Base-by-base conservation (phyloP, 2,329 filamentous ascomycete genomes). In the Aspergillus texensis region DNA sequence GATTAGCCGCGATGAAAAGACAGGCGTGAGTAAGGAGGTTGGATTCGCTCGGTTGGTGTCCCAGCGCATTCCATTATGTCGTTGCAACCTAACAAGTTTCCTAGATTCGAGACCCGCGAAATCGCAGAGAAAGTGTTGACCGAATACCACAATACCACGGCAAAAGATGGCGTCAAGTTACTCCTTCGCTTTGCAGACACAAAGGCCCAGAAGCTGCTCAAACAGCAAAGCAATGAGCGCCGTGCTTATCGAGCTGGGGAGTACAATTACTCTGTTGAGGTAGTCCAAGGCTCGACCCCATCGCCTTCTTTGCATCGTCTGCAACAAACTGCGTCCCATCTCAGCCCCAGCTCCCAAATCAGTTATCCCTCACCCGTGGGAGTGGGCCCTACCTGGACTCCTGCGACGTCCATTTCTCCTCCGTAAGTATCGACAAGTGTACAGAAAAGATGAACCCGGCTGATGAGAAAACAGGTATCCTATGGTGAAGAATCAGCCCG, bases 101-200 rank as follows among this genome's bases (percentile, higher is more conserved):
- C 19, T 67, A 98, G 94, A 36, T 99, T 99, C 71, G 93, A 97
- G 78, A 86, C 81, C 65, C 94, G 94, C 55, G 92, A 96, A 0
- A 85, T 96, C 70, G 98, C 95, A 70, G 94, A 98, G 71, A 88
- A 93, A 69, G 89, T 99, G 70, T 93, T 99, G 78, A 84, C 85
- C 71, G 89, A 91, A 67, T 99, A 91, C 80, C 94, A 96, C 79
- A 94, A 95, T 68, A 82, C 86, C 34, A 86, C 92, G 68, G 91
- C 91, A 46, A 88, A 91, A 39, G 92, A 96, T 72, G 88, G 90
- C 32, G 87, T 95, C 68, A 89, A 94, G 67, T 88, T 95, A 80
- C 94, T 97, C 80, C 93, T 99, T 70, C 94, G 95, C 68, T 99
- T 96, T 77, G 94, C 96, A 67, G 95, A 99, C 75, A 99, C 95